Conservation (phyloP, 768 basidiomycete species). For the Tylopilus balloui region DNA sequence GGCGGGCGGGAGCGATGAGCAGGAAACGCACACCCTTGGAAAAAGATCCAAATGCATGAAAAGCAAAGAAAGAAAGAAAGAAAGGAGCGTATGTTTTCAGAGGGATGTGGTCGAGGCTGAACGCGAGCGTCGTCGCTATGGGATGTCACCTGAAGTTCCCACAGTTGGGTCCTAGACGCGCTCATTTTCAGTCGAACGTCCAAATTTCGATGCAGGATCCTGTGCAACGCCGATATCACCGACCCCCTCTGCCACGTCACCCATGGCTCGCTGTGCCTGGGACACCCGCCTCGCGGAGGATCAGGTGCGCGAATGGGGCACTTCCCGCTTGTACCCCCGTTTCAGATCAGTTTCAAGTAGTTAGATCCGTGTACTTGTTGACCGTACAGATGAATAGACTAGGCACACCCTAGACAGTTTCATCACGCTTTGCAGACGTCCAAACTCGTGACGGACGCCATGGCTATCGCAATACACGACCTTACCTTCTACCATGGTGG, state of each 20-base stretch:
- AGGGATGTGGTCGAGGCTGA: slow-evolving; percentile 16
- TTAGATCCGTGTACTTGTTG: too few species aligned
- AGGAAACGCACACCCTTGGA: slow-evolving; percentile 47
- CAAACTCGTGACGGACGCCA: background rate
- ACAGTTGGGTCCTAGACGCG: background rate
- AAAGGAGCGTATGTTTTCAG: slow-evolving; percentile 34
- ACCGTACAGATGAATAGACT: too few species aligned
- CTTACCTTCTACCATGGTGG: slow-evolving; percentile 57
- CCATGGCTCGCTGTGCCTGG: too few species aligned
- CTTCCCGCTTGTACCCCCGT: background rate
- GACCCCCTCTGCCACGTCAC: too few species aligned
- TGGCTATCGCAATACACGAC: slow-evolving; percentile 36
- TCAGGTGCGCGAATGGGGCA: too few species aligned
- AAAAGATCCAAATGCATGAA: slow-evolving; percentile 36
- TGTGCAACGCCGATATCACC: too few species aligned
- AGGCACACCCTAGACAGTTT: too few species aligned
- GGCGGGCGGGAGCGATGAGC: slow-evolving; percentile 41
- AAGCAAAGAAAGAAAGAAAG: slow-evolving; percentile 15
- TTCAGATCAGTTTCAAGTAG: background rate
- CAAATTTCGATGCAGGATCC: too few species aligned
- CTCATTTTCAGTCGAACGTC: too few species aligned
- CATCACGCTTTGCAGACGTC: too few species aligned
- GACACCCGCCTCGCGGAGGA: too few species aligned
- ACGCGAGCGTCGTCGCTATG: slow-evolving; percentile 3
- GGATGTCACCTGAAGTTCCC: background rate